These are phyloP conservation scores for Rhytidiadelphus loreus DNA, from an alignment of 225 moss, liverwort and hornwort genomes.

Conservation along the genomic window DNA sequence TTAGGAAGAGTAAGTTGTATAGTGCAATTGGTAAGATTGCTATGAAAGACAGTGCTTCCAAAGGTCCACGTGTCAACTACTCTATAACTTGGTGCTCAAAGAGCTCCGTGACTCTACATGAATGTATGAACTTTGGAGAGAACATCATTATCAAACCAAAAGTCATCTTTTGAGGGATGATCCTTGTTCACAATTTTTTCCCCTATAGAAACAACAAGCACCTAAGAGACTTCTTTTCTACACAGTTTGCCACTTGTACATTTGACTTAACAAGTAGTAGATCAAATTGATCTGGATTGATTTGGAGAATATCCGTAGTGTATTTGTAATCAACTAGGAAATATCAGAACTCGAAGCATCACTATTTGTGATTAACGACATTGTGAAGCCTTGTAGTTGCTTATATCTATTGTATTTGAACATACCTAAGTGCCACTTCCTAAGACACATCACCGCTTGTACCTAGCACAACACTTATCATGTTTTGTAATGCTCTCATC, in stretches of 20 bases:
- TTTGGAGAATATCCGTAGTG: no score
- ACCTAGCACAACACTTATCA: no score
- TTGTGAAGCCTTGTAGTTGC: not conserved
- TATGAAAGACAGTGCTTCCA: not conserved
- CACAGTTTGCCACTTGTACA: not conserved
- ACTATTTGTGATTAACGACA: rapidly evolving
- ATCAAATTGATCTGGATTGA: not conserved
- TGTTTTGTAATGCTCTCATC: not conserved
- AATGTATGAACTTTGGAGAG: rapidly evolving
- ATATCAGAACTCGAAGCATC: not conserved
- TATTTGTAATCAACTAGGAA: no score
- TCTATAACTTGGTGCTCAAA: not conserved
- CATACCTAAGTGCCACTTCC: not conserved
- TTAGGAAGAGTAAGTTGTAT: not conserved
- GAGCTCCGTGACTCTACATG: not conserved
- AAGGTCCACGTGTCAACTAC: not conserved
- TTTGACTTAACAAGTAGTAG: not conserved
- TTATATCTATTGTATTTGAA: rapidly evolving
- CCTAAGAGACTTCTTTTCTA: rapidly evolving
- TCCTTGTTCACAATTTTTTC: not conserved
- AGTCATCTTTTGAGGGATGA: not conserved
- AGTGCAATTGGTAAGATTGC: not conserved
- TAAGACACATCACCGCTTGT: not conserved
- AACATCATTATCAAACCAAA: not conserved
- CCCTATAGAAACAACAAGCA: not conserved